These are phyloP conservation scores for Babesia divergens DNA, from an alignment of 169 alveolate species.

Conservation along the genomic window DNA sequence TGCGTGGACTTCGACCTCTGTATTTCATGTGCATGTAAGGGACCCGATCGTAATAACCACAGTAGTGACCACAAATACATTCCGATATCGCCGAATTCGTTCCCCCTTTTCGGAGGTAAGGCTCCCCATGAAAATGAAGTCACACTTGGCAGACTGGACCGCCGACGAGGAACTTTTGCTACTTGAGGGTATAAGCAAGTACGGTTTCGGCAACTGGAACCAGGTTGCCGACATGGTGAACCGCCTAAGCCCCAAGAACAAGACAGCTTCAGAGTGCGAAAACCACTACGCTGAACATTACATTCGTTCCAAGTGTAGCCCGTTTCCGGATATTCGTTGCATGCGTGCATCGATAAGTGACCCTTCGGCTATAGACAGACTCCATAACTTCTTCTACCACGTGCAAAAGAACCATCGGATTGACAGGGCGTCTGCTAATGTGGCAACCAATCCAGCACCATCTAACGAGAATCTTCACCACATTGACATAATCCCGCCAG, in stretches of 20 bases:
- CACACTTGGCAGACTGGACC: constrained; percentile 72
- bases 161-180: constrained; percentile 84
- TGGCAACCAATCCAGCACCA: neutral
- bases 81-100: constrained; percentile 79
- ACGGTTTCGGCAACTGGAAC: constrained; percentile 84
- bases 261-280: constrained; percentile 69
- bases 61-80: constrained; percentile 71
- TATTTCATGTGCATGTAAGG: constrained; percentile 76
- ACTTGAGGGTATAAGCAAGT: constrained; percentile 82
- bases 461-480: constrained; percentile 4
- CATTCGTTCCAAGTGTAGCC: constrained; percentile 37
- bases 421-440: no score
- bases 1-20: constrained; percentile 82
- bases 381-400: neutral
- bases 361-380: neutral
- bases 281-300: constrained; percentile 67
- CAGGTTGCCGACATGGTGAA: constrained; percentile 65
- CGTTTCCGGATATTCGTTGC: constrained; percentile 62
- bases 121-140: neutral
- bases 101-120: constrained; percentile 62
- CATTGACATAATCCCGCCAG: constrained; percentile 40
- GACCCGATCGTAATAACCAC: constrained; percentile 63
- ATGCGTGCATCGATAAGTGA: constrained; percentile 29
- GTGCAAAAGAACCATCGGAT: neutral
- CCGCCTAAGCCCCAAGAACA: constrained; percentile 43